Base-by-base conservation (phyloP, 139 green algal species). In the Eudorina sp. region DNA sequence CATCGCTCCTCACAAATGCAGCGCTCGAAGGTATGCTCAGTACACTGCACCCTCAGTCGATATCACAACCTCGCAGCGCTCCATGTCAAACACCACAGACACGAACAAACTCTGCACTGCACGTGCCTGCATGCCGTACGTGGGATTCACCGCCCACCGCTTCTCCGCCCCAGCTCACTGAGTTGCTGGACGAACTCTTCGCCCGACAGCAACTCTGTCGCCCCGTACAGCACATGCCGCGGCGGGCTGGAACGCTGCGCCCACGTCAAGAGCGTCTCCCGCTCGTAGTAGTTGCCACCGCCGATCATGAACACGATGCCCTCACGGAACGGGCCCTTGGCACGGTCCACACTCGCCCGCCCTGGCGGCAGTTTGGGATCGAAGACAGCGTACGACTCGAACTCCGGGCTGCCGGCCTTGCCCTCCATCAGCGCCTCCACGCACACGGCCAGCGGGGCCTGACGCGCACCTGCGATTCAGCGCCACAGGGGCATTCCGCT, bases 261-360 rank as follows among this genome's bases (percentile, higher is more conserved):
- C 92, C 96, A 96, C 46, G 94, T 91, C 19, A 93, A 40, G 62
- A 99, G 84, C 3, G 91, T 94, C 89, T 98, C 95, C 51, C 95
- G 92, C 93, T 99, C 98, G 23, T 97, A 73, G 90, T 99, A 99
- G 94, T 98, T 99, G 13, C 98, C 98, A 8, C 97, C 98, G 0
- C 98, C 98, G 43, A 99, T 96, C 93, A 99, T 96, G 90, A 99
- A 99, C 41, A 99, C 97, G 14, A 99, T 94, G 3, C 94, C 95
- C 45, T 99, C 97, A 76, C 92, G 91, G 90, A 96, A 97, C 29
- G 95, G 92, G 14, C 92, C 93, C 68, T 86, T 90, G 16, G 92
- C 90, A 1, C 86, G 88, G 6, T 93, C 90, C n/a, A 85, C 43
- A 25, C 51, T 69, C 14, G 80, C 68, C 9, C 88, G 72, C 29